These are phyloP conservation scores for Auricularia sp. DNA, from an alignment of 768 basidiomycete genomes.

Conservation along the genomic window DNA sequence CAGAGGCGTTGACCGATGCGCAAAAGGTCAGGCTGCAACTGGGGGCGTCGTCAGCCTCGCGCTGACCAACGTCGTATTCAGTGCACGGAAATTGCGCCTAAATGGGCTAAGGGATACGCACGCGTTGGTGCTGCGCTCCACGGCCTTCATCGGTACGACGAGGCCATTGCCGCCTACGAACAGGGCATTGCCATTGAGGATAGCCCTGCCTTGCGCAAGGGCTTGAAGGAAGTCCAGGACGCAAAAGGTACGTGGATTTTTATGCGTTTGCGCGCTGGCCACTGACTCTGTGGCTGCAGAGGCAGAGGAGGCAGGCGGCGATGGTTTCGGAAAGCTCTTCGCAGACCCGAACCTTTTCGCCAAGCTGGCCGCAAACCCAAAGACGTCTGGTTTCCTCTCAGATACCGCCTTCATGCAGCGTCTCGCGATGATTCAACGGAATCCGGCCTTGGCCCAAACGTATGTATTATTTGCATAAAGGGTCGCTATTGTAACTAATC, in stretches of 20 bases:
- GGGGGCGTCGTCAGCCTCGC: background rate
- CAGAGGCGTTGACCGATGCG: conserved; percentile 73
- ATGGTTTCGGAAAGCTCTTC: conserved; percentile 70
- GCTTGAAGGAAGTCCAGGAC: conserved; percentile 78
- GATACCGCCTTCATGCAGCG: conserved; percentile 63
- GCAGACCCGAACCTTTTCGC: conserved; percentile 70
- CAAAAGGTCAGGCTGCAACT: conserved; percentile 59
- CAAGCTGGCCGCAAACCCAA: conserved; percentile 81
- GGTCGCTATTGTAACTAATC: too few relatives aligned
- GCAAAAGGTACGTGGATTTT: conserved; percentile 52
- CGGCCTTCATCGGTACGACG: conserved; percentile 65
- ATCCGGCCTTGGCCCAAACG: conserved; percentile 55
- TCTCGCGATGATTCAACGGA: conserved; percentile 43
- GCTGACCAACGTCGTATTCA: conserved; percentile 20
- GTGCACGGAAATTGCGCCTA: conserved; percentile 71
- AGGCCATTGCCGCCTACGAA: conserved; percentile 79
- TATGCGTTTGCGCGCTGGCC: background rate
- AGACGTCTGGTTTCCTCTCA: conserved; percentile 71
- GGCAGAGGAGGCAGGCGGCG: conserved; percentile 30
- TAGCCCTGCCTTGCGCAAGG: conserved; percentile 73
- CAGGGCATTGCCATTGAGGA: conserved; percentile 74
- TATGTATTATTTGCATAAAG: conserved; percentile 19
- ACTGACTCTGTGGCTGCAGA: conserved; percentile 13
- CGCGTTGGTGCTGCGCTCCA: conserved; percentile 91
- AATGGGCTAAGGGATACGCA: conserved; percentile 85